Base-by-base conservation (phyloP, 441 rosid genomes). In the Brassica hybrid region DNA sequence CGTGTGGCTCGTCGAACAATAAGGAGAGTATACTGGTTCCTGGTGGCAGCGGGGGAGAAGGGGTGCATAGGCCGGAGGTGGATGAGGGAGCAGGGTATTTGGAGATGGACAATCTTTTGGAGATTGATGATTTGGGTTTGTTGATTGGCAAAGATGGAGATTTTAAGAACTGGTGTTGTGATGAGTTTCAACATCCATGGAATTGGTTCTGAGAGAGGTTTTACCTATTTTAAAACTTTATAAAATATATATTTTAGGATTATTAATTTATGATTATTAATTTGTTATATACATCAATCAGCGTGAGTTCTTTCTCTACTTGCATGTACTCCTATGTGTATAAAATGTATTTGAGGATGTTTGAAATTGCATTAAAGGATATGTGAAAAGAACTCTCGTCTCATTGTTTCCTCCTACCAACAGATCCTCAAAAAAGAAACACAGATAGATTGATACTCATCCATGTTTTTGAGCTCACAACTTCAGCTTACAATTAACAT, bases 161-260 rank as follows among this genome's bases (percentile, higher is more conserved):
- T 41, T 74, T 80, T 74, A 80, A 71, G 84, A 83, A 67, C 70
- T 77, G 80, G 78, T 74, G 76, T 74, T 72, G 75, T 64, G 71
- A 83, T 34, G 84, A 76, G 67, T 76, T 67, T 36, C 85, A 83
- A 70, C 61, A 71, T 63, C 80, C 83, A 71, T 83, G 80, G 82
- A 57, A 64, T 27, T 80, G 80, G 77, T 78, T 43, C 18, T 79
- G 67, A 74, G 70, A 48, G 70, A 32, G 67, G 27, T 36, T 66
- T 63, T 61, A 48, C 36, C 52, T 60, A 36, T 63, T 76, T 14
- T 50, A 1, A 32, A 6, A 32, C 8, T 32, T 32, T 5, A 32
- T 73, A 36, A 36, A 2, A 48, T 73, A 16, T 34, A 36, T 36
- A 36, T 36, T 36, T 36, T 21, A 36, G 41, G 41, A 36, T 36